Conservation (phyloP, 805 yeast species). For the Saturnispora hagleri region DNA sequence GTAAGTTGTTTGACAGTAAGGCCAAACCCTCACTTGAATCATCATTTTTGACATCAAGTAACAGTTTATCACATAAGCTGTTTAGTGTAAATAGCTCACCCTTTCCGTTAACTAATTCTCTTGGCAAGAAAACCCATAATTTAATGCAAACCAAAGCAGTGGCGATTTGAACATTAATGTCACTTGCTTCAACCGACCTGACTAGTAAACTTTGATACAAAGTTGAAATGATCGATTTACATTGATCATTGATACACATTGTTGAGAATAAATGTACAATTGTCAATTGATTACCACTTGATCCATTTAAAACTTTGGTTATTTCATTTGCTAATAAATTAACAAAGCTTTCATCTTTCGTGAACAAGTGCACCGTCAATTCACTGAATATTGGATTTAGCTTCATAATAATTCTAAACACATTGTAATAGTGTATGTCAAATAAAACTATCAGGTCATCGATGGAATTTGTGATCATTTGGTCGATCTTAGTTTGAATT, state of each 20-base stretch:
- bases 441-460: constrained; percentile 17
- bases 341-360: constrained; percentile 14
- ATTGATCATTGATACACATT: constrained; percentile 42
- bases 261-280: constrained; percentile 32
- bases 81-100: constrained; percentile 27
- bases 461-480: constrained; percentile 12
- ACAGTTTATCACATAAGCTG: constrained; percentile 23
- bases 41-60: constrained; percentile 21
- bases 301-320: constrained; percentile 5
- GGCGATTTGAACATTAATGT: constrained; percentile 19
- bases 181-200: constrained; percentile 23
- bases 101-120: constrained; percentile 22
- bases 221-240: constrained; percentile 39
- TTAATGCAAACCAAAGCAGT: constrained; percentile 28
- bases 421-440: constrained; percentile 8
- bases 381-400: constrained; percentile 17
- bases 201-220: constrained; percentile 35
- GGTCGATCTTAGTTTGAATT: constrained; percentile 12
- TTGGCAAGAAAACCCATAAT: constrained; percentile 43
- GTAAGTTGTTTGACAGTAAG: constrained; percentile 28
- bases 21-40: constrained; percentile 28
- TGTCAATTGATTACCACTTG: constrained; percentile 5
- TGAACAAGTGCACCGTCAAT: constrained; percentile 14
- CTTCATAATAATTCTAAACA: constrained; percentile 15
- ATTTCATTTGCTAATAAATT: constrained; percentile 19